phyloP scores from a whole-genome alignment of 1,284 basidiomycete genomes.

The Wolfiporia cocos region DNA sequence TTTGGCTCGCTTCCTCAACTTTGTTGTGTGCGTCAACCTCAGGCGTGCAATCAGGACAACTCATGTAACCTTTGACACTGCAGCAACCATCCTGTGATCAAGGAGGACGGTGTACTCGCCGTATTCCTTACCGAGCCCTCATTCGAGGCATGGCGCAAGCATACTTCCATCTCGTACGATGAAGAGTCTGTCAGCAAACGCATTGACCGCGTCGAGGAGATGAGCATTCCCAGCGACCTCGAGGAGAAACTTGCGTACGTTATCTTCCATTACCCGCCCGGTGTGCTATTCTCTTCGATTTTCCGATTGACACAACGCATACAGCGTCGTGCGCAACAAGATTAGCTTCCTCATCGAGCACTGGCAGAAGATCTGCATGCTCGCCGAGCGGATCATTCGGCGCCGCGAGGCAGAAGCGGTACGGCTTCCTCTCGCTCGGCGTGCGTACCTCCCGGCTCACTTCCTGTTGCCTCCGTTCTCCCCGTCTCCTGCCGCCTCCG shows the following conservation, averaged over 20 bases:
- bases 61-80: neutral
- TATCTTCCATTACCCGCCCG: conserved; percentile 1
- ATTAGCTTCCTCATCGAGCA: conserved; percentile 77
- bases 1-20: conserved; percentile 76
- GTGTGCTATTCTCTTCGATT: conserved; percentile 1
- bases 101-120: conserved; percentile 76
- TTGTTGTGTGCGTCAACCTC: conserved; percentile 48
- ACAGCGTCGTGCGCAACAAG: conserved; percentile 64
- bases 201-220: conserved; percentile 81
- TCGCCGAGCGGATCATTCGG: conserved; percentile 81
- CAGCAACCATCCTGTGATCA: conserved; percentile 87
- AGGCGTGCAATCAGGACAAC: conserved; percentile 19
- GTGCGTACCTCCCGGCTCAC: conserved; percentile 60
- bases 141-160: conserved; percentile 84
- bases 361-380: conserved; percentile 84
- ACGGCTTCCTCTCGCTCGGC: conserved; percentile 62
- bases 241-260: conserved; percentile 81
- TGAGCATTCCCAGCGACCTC: conserved; percentile 87
- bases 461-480: conserved; percentile 41
- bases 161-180: conserved; percentile 64
- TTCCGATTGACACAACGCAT: conserved; percentile 1
- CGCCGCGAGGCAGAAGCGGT: conserved; percentile 85
- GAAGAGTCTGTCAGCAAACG: conserved; percentile 83
- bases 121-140: conserved; percentile 79
- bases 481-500: conserved; percentile 17